Evolutionary conservation across 2,329 filamentous ascomycete species (phyloP).

Genomic region (Ascochyta fabae): DNA sequence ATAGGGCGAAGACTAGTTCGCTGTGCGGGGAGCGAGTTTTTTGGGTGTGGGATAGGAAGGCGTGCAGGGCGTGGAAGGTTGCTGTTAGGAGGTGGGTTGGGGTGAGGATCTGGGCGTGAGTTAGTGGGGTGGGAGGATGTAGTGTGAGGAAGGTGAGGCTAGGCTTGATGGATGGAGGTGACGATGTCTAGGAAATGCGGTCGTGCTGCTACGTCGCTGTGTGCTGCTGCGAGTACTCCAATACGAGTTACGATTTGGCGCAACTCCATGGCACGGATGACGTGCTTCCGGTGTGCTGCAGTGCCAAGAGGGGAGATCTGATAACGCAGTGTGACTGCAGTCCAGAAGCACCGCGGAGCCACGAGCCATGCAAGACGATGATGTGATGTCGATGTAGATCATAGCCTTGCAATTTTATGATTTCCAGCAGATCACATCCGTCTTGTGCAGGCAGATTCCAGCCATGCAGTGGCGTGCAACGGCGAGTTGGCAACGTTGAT

Average conservation of each 20-base stretch:
- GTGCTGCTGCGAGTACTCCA: too few relatives aligned
- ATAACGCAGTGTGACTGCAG: too few relatives aligned
- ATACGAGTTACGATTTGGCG: too few relatives aligned
- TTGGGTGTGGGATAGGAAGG: slow-evolving; percentile 61
- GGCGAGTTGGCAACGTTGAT: slow-evolving; percentile 1
- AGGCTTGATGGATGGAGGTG: too few relatives aligned
- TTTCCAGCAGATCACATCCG: not conserved
- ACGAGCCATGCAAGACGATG: not conserved
- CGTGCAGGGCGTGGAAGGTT: slow-evolving; percentile 76
- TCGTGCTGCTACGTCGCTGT: too few relatives aligned
- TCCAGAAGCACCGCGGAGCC: too few relatives aligned
- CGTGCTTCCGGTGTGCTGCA: too few relatives aligned
- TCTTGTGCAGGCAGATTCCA: not conserved
- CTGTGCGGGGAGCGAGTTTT: slow-evolving; percentile 88
- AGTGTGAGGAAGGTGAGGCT: not conserved
- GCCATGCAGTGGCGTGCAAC: not conserved
- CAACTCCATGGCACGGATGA: too few relatives aligned
- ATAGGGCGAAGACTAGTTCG: slow-evolving; percentile 82
- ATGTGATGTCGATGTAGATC: not conserved
- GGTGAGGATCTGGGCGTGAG: slow-evolving; percentile 67
- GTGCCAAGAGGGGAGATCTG: too few relatives aligned
- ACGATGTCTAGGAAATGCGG: too few relatives aligned
- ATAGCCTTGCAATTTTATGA: not conserved
- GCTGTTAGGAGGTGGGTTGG: slow-evolving; percentile 76
- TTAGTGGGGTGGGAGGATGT: not conserved